Conservation (phyloP, 352 stramenopile species). For the Thalassiosira delicatula region DNA sequence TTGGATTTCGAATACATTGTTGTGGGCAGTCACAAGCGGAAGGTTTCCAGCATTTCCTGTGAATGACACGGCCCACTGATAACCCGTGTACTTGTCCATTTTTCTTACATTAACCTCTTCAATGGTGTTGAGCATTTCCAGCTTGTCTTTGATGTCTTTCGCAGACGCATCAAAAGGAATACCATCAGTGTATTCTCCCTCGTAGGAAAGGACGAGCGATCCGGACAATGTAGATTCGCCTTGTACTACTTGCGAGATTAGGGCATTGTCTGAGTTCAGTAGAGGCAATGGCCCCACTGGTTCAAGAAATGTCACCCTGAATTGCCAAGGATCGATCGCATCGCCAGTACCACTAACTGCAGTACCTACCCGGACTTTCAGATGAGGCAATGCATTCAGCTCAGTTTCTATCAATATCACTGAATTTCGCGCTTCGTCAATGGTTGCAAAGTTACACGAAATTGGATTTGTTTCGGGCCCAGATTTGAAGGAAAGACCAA, state of each 20-base stretch:
- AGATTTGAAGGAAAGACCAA: conserved; percentile 63
- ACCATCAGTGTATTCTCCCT: conserved; percentile 90
- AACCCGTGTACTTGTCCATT: conserved; percentile 83
- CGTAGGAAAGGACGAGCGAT: conserved; percentile 92
- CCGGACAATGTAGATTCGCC: conserved; percentile 88
- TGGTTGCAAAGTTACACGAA: conserved; percentile 73
- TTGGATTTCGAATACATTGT: conserved; percentile 93
- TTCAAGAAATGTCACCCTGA: conserved; percentile 89
- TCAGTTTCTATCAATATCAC: conserved; percentile 37
- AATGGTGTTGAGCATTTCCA: conserved; percentile 86
- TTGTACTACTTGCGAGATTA: conserved; percentile 77
- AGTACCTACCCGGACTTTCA: conserved; percentile 49
- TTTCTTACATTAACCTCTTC: conserved; percentile 77
- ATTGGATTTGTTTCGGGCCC: conserved; percentile 73
- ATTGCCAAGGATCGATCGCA: conserved; percentile 48
- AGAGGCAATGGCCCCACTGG: conserved; percentile 90
- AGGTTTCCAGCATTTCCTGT: conserved; percentile 94
- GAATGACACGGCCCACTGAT: conserved; percentile 94
- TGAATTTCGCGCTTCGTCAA: conserved; percentile 35
- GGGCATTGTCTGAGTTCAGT: conserved; percentile 75
- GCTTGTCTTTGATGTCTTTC: conserved; percentile 85
- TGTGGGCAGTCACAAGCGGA: conserved; percentile 87
- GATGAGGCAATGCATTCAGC: conserved; percentile 47
- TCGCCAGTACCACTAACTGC: conserved; percentile 33
- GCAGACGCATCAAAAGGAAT: conserved; percentile 91